These are phyloP conservation scores for Boletus rufocinnamomeus DNA, from an alignment of 768 basidiomycete genomes.

Conservation along the genomic window DNA sequence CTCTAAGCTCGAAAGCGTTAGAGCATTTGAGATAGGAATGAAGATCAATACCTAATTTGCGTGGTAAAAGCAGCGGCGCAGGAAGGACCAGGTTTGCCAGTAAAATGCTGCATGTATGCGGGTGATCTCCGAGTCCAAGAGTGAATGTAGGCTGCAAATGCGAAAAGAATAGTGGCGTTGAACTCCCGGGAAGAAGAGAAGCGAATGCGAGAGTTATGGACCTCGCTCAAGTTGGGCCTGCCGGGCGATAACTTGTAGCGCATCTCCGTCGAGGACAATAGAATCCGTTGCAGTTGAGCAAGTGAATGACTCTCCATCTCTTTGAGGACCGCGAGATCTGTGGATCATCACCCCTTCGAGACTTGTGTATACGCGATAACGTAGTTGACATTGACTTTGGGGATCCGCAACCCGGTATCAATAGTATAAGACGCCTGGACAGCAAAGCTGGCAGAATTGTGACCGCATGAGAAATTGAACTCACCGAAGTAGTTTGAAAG, in stretches of 20 bases:
- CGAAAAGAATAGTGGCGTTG: not conserved
- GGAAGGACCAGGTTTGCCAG: not conserved
- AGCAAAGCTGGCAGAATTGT: constrained; percentile 7
- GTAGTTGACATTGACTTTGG: not conserved
- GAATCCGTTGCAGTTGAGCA: not conserved
- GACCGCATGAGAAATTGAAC: constrained; percentile 16
- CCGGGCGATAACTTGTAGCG: not conserved
- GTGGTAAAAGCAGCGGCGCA: not conserved
- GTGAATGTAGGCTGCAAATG: constrained; percentile 2
- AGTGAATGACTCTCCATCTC: not conserved
- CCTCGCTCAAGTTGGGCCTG: not conserved
- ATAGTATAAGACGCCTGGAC: constrained; percentile 8
- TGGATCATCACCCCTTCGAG: not conserved
- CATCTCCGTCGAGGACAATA: not conserved
- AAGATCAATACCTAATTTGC: not conserved
- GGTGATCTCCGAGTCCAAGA: not conserved
- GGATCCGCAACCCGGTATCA: constrained; percentile 11
- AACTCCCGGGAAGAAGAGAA: not conserved
- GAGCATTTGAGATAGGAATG: not conserved
- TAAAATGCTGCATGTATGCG: not conserved
- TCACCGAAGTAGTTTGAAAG: constrained; percentile 13
- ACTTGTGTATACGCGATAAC: not conserved
- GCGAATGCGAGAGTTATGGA: not conserved
- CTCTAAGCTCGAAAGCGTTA: not conserved
- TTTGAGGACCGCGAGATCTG: not conserved